Evolutionary conservation across 768 basidiomycete genomes (phyloP), one percentile per base, ranked within the genome.

Genomic region (Dacryopinax primogenitus): DNA sequence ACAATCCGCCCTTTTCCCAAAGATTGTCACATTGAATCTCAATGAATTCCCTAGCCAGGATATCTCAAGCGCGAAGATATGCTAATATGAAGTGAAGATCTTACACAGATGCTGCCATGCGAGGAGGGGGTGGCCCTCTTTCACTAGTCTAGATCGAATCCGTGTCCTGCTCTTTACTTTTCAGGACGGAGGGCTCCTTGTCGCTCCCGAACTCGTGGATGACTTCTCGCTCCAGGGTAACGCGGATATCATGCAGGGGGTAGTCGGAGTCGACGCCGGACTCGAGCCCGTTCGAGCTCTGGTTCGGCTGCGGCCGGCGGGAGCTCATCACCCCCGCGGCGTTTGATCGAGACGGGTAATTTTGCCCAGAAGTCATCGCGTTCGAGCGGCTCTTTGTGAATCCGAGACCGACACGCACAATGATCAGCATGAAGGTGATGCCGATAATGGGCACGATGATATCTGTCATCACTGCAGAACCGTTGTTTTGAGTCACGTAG

Each of bases 11-110:
- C n/a, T 28, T 58, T 7, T 32, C 11, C 13, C 3, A 58, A 58
- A 23, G 51, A 58, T 58, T 58, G 51, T 58, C 51, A 58, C 51
- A 58, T 58, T 58, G 51, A 58, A 28, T 23, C 51, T 58, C 51
- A 30, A n/a, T n/a, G n/a, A n/a, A n/a, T n/a, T n/a, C n/a, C n/a
- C n/a, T n/a, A n/a, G 37, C 37, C 37, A 39, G n/a, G 37, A 39
- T 39, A n/a, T n/a, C n/a, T n/a, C n/a, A n/a, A n/a, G n/a, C n/a
- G n/a, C n/a, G n/a, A n/a, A n/a, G n/a, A n/a, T n/a, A n/a, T n/a
- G n/a, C n/a, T n/a, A n/a, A n/a, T n/a, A n/a, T n/a, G n/a, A n/a
- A n/a, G n/a, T n/a, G n/a, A n/a, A 44, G 23, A 44, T 44, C 18
- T 23, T 44, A 44, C 41, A 44, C 18, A 44, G 41, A 15, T 44